Evolutionary conservation across 1,284 basidiomycete species (phyloP), one percentile per base, ranked within the genome.

Genomic region (Cryptococcus wingfieldii): DNA sequence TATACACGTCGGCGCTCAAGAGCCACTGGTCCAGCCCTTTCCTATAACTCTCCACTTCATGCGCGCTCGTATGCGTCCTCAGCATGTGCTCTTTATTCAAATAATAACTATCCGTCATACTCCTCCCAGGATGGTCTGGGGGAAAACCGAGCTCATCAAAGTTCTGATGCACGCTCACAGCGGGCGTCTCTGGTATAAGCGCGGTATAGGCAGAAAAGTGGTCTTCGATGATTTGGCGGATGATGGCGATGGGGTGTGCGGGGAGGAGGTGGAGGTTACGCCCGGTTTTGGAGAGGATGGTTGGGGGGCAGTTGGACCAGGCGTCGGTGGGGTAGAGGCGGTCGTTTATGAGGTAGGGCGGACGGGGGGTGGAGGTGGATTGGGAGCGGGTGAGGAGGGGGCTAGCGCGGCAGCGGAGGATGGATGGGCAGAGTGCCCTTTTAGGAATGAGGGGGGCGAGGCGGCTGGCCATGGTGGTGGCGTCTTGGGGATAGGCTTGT

Each of bases 91-190:
- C 79, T 63, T 83, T 83, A 80, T 98, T 98, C 66, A 98, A 80
- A 76, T 98, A 99, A 81, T 99, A 99, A 66, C 88, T 91, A 79
- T 99, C 96, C 27, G 90, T 90, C 47, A 85, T 80, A 19, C 86
- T 83, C 54, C 96, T 85, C 2, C 96, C 96, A 1, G 95, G 94
- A 72, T 99, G 96, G 79, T 98, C 92, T 5, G 80, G 70, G 0
- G 95, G 86, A 77, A 99, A 98, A 14, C 90, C 92, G 23, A 99
- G 85, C 65, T 95, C 89, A 77, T 98, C 96, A 76, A 99, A 99
- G 80, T 99, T 99, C 76, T 94, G 85, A 68, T 82, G 81, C 2
- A 93, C 89, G 1, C 90, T 86, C 52, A 98, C 96, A 52, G 98
- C 80, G 0, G 96, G 92, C 1, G 90, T 89, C 42, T 84, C 55